Evolutionary conservation across 2,329 filamentous ascomycete species (phyloP).

Genomic region (Aspergillus fumigatus): DNA sequence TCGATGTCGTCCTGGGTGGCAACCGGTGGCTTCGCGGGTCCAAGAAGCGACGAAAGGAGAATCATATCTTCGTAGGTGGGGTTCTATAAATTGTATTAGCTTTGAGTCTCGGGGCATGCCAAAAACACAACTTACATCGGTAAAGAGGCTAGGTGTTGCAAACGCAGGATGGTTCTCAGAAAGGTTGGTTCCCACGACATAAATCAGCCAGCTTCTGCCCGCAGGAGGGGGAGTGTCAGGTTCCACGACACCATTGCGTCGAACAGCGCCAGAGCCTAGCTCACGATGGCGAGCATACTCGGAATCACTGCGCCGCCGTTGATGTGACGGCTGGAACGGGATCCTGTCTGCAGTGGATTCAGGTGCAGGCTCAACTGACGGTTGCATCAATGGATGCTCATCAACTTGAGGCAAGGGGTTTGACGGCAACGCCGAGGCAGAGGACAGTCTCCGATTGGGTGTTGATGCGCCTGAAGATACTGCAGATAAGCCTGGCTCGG

Average conservation of each 20-base stretch:
- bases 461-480: slow-evolving; percentile 51
- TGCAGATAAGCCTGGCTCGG: slow-evolving; percentile 53
- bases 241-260: slow-evolving; percentile 61
- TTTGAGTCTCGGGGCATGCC: not conserved
- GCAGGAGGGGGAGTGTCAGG: slow-evolving; percentile 49
- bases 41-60: slow-evolving; percentile 61
- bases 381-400: slow-evolving; percentile 33
- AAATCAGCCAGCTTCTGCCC: slow-evolving; percentile 67
- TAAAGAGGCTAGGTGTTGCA: slow-evolving; percentile 65
- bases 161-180: slow-evolving; percentile 67
- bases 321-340: slow-evolving; percentile 42
- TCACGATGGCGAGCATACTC: slow-evolving; percentile 54
- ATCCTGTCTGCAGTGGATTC: slow-evolving; percentile 33
- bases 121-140: slow-evolving; percentile 49
- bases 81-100: slow-evolving; percentile 34
- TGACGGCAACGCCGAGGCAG: slow-evolving; percentile 42
- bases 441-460: slow-evolving; percentile 44
- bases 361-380: slow-evolving; percentile 33
- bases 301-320: slow-evolving; percentile 56
- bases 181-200: slow-evolving; percentile 65
- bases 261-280: slow-evolving; percentile 57
- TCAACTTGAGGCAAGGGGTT: slow-evolving; percentile 36
- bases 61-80: slow-evolving; percentile 71
- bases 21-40: slow-evolving; percentile 65
- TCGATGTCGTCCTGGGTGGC: slow-evolving; percentile 61